phyloP scores from a whole-genome alignment of 2,329 filamentous ascomycete species.

The Diaporthe longicolla region DNA sequence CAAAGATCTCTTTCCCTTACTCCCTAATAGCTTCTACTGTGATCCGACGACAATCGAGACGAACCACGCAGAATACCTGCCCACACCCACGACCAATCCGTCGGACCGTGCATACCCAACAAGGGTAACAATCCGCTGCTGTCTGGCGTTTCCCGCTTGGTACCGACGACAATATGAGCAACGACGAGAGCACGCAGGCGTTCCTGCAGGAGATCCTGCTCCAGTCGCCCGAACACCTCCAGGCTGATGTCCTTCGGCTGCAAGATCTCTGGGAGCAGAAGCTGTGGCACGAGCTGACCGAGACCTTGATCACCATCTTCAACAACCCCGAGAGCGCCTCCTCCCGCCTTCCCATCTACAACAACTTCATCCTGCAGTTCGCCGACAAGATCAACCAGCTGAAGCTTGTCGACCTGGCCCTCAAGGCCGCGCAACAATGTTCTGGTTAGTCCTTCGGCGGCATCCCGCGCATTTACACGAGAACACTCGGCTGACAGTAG shows the following conservation, averaged over 20 bases:
- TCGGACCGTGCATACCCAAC: not conserved
- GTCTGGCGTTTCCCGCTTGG: conserved; percentile 30
- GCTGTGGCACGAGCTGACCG: conserved; percentile 98
- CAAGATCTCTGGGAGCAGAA: conserved; percentile 99
- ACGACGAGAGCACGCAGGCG: conserved; percentile 88
- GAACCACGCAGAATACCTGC: not conserved
- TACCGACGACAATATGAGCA: conserved; percentile 69
- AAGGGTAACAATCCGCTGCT: not conserved
- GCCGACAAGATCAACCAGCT: conserved; percentile 99
- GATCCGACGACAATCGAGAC: not conserved
- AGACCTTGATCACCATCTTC: conserved; percentile 90
- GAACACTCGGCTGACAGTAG: conserved; percentile 30
- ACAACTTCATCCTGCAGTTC: conserved; percentile 95
- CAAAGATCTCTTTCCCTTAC: conserved; percentile 16
- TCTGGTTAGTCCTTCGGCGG: conserved; percentile 66
- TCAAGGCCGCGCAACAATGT: conserved; percentile 89
- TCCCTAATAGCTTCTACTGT: not conserved
- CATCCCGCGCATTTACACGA: not conserved
- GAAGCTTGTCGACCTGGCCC: conserved; percentile 91
- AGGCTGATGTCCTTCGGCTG: conserved; percentile 89
- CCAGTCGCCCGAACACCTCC: conserved; percentile 78
- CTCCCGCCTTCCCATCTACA: conserved; percentile 91
- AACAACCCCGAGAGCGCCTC: conserved; percentile 82
- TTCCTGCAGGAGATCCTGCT: conserved; percentile 71
- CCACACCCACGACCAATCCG: not conserved